phyloP scores from a whole-genome alignment of 1,284 basidiomycete genomes.

The Trichosporon ovoides region DNA sequence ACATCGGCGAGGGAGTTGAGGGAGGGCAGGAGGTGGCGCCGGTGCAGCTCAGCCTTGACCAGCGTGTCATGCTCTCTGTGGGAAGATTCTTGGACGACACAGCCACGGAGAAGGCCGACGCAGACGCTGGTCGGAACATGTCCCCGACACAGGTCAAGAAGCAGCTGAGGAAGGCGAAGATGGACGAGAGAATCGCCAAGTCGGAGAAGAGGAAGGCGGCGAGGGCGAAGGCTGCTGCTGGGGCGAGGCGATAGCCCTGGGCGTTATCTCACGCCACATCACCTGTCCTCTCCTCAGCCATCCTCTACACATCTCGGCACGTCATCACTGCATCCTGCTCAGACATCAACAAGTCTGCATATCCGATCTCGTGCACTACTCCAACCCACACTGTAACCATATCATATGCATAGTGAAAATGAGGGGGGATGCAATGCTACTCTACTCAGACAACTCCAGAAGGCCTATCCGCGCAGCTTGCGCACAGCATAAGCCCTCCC shows the following conservation, averaged over 20 bases:
- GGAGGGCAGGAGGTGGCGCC: not conserved
- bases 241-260: not conserved
- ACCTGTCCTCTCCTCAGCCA: not conserved
- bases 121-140: conserved; percentile 17
- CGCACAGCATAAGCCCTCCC: conserved; percentile 19
- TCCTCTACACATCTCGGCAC: not conserved
- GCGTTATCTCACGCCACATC: not conserved
- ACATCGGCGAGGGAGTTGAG: not conserved
- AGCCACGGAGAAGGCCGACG: conserved; percentile 14
- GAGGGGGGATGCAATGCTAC: conserved; percentile 2
- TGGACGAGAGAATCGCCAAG: conserved; percentile 11
- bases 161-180: conserved; percentile 10
- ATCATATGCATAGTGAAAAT: conserved; percentile 1
- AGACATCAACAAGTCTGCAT: no score
- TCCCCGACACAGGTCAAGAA: conserved; percentile 19
- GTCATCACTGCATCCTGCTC: no score
- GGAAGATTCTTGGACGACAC: conserved; percentile 5
- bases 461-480: not conserved
- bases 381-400: not conserved
- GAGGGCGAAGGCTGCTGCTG: not conserved
- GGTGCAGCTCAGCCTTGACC: not conserved
- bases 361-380: no score
- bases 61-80: conserved; percentile 9
- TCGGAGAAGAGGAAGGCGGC: not conserved
- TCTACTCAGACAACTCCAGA: no score